A percentile compares a stretch with the other conserved stretches of the same genome.
phyloP scores from a whole-genome alignment of 805 yeast genomes.

The Suhomyces faveliae region DNA sequence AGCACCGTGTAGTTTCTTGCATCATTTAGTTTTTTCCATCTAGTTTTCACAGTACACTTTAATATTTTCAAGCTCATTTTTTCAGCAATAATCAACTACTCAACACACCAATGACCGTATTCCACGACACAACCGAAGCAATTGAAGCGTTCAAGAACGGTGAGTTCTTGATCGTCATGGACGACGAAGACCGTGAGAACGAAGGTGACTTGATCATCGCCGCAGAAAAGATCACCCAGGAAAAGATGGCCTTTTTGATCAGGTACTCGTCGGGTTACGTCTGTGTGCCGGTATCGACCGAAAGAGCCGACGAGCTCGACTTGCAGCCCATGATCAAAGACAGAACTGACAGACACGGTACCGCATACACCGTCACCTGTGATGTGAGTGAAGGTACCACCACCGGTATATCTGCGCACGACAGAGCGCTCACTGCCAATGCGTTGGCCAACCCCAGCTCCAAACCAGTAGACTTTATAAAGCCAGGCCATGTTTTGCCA shows the following conservation, averaged over 20 bases:
- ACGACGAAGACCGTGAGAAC: conserved; percentile 92
- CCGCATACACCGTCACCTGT: conserved; percentile 93
- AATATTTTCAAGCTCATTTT: too few relatives aligned
- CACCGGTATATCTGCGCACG: conserved; percentile 95
- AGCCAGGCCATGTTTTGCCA: conserved; percentile 95
- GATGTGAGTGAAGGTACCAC: conserved; percentile 88
- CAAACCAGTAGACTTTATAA: conserved; percentile 64
- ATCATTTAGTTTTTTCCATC: too few relatives aligned
- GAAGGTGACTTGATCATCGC: conserved; percentile 96
- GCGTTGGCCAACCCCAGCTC: conserved; percentile 62
- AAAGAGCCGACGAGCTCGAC: conserved; percentile 74
- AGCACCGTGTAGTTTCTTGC: too few relatives aligned
- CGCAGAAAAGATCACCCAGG: conserved; percentile 76
- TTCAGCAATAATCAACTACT: too few relatives aligned
- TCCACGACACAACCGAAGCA: conserved; percentile 10
- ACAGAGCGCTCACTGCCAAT: conserved; percentile 80
- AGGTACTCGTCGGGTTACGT: conserved; percentile 87
- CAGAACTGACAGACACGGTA: conserved; percentile 79
- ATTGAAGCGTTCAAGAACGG: conserved; percentile 47
- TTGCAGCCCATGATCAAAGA: conserved; percentile 74
- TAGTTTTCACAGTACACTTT: too few relatives aligned
- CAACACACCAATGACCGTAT: not conserved
- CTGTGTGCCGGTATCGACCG: conserved; percentile 82
- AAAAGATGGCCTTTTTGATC: conserved; percentile 92
- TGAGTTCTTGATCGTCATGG: conserved; percentile 92